These are phyloP conservation scores for Citrullus amarus DNA, from an alignment of 306 rosid species.

Conservation along the genomic window DNA sequence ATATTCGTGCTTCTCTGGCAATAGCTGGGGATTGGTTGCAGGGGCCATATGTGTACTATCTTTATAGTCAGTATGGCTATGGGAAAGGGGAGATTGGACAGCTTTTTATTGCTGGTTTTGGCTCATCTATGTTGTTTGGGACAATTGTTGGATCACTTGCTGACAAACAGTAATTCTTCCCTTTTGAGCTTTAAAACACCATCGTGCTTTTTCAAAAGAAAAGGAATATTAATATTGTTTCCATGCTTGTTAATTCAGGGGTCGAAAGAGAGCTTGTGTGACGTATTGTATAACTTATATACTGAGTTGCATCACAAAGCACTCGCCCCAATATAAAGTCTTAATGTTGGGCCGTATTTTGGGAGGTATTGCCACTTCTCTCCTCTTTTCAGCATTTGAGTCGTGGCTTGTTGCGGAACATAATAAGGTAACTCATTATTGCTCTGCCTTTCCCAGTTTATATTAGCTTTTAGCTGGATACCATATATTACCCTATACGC, in stretches of 20 bases:
- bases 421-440: conserved; percentile 50
- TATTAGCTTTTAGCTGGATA: background rate
- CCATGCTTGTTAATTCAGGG: conserved; percentile 41
- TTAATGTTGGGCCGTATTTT: conserved; percentile 88
- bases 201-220: background rate
- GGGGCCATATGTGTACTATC: conserved; percentile 98
- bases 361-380: conserved; percentile 96
- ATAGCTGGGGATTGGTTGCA: conserved; percentile 99
- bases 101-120: conserved; percentile 96
- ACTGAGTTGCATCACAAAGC: conserved; percentile 87
- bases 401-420: conserved; percentile 99
- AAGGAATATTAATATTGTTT: background rate
- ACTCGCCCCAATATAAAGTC: conserved; percentile 73
- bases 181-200: background rate
- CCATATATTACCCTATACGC: background rate
- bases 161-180: conserved; percentile 74
- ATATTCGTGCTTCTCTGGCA: conserved; percentile 22
- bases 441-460: background rate
- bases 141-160: conserved; percentile 96
- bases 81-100: conserved; percentile 91
- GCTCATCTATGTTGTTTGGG: conserved; percentile 94
- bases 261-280: conserved; percentile 94
- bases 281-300: conserved; percentile 91
- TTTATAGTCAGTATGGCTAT: conserved; percentile 77
- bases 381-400: conserved; percentile 85